Conservation (phyloP, 768 basidiomycete species). For the Boletus subparvulus region DNA sequence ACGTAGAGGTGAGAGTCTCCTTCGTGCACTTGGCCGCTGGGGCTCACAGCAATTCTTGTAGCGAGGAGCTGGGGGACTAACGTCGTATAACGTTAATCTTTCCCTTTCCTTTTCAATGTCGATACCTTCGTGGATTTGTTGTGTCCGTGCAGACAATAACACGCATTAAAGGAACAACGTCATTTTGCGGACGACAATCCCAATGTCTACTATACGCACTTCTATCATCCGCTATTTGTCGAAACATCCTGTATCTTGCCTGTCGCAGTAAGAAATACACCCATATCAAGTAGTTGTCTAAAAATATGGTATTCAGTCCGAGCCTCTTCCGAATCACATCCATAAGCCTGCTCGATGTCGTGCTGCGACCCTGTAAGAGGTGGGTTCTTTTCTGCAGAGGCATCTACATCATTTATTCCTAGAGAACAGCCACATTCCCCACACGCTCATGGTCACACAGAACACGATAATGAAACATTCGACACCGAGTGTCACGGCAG, state of each 20-base stretch:
- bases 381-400: not conserved
- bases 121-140: not conserved
- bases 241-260: not conserved
- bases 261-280: not conserved
- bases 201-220: not conserved
- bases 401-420: not conserved
- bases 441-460: not conserved
- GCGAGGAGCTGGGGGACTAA: not conserved
- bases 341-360: not conserved
- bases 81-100: too few species aligned
- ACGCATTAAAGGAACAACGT: too few species aligned
- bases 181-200: too few species aligned
- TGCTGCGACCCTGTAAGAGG: not conserved
- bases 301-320: not conserved
- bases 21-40: not conserved
- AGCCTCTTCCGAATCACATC: not conserved
- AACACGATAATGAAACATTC: constrained; percentile 8
- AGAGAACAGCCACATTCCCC: constrained; percentile 3
- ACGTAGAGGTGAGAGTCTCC: not conserved
- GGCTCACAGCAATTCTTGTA: not conserved
- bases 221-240: too few species aligned
- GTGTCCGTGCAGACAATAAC: not conserved
- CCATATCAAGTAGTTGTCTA: not conserved
- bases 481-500: not conserved
- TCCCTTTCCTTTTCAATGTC: not conserved